Evolutionary conservation across 164 flowering plant genomes (phyloP).

Genomic region (Nelumbo lutea): DNA sequence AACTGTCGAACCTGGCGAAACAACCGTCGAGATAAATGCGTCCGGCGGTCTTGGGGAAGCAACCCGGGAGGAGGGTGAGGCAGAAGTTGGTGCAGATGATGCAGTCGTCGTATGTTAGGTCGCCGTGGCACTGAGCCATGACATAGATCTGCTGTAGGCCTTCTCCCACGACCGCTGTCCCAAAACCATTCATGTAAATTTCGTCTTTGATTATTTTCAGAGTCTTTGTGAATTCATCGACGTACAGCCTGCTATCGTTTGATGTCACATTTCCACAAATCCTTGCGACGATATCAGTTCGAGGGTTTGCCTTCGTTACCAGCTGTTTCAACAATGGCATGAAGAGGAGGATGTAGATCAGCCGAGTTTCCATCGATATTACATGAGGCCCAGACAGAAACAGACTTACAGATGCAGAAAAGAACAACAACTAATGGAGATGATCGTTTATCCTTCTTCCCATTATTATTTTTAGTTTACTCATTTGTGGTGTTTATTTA

Average conservation of each 20-base stretch:
- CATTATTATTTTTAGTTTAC: not conserved
- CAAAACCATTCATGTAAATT: conserved; percentile 7
- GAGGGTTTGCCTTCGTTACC: not conserved
- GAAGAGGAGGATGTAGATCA: not conserved
- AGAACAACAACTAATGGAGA: no score
- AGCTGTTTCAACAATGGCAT: not conserved
- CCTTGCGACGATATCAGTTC: not conserved
- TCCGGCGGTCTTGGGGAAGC: conserved; percentile 33
- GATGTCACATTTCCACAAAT: not conserved
- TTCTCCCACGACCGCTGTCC: not conserved
- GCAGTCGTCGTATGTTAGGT: conserved; percentile 29
- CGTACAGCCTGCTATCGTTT: not conserved
- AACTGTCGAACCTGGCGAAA: conserved; percentile 32
- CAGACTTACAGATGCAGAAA: no score
- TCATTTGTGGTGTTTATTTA: not conserved
- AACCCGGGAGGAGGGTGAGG: conserved; percentile 13
- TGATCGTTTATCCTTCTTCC: not conserved
- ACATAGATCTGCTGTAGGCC: conserved; percentile 9
- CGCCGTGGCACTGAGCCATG: conserved; percentile 33
- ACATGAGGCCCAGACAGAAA: not conserved
- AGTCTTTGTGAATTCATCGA: no score
- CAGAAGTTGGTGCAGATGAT: conserved; percentile 15
- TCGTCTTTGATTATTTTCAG: conserved; percentile 2
- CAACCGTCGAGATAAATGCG: conserved; percentile 41
- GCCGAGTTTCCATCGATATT: not conserved